Evolutionary conservation across 208 protist genomes (phyloP).

Genomic region (Angomonas ambiguus): DNA sequence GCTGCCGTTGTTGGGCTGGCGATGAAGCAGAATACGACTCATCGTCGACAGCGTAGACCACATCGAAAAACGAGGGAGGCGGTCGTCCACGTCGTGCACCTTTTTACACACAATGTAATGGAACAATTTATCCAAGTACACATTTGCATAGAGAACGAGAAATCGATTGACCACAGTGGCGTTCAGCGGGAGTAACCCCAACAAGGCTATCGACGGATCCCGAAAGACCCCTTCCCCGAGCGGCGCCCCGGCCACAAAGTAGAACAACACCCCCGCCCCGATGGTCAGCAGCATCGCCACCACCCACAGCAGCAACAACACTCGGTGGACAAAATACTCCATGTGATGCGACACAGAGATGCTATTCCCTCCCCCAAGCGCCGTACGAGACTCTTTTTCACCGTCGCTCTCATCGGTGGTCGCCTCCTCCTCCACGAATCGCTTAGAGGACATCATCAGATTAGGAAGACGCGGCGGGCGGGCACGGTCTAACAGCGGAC

Average conservation of each 20-base stretch:
- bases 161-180: slow-evolving; percentile 74
- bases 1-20: slow-evolving; percentile 35
- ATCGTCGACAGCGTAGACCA: slow-evolving; percentile 49
- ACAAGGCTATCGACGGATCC: slow-evolving; percentile 59
- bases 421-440: slow-evolving; percentile 62
- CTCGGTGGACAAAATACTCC: slow-evolving; percentile 79
- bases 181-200: slow-evolving; percentile 81
- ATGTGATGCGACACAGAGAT: slow-evolving; percentile 80
- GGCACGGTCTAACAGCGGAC: slow-evolving; percentile 53
- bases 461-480: slow-evolving; percentile 74
- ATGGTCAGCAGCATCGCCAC: slow-evolving; percentile 46
- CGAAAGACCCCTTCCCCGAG: slow-evolving; percentile 64
- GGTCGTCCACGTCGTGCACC: slow-evolving; percentile 59
- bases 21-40: slow-evolving; percentile 39
- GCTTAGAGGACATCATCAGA: slow-evolving; percentile 30
- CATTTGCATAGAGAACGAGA: slow-evolving; percentile 80
- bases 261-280: slow-evolving; percentile 40
- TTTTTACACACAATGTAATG: slow-evolving; percentile 69
- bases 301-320: slow-evolving; percentile 69
- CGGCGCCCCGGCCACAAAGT: slow-evolving; percentile 26
- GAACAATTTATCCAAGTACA: slow-evolving; percentile 79
- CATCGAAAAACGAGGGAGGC: slow-evolving; percentile 75
- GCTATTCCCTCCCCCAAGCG: slow-evolving; percentile 56
- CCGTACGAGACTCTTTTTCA: slow-evolving; percentile 64
- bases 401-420: slow-evolving; percentile 82